Conservation (phyloP, 2,329 filamentous ascomycete genomes). For the Tolypocladium endophyticum region DNA sequence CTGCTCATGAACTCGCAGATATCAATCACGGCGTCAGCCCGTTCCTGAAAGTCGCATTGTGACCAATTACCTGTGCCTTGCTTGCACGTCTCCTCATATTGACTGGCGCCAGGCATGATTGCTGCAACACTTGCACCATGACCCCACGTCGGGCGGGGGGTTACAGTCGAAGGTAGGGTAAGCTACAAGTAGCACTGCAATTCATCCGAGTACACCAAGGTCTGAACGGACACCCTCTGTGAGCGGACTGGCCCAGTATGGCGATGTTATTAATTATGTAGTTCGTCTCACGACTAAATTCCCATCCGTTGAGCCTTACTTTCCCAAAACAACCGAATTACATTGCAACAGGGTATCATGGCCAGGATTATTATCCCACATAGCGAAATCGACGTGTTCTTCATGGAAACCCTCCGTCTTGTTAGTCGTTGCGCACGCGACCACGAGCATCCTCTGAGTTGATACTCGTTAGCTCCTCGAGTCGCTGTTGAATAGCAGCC, state of each 20-base stretch:
- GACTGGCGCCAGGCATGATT: neutral
- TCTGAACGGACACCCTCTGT: too few species aligned
- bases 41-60: neutral
- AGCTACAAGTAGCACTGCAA: neutral
- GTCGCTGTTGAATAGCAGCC: conserved; percentile 21
- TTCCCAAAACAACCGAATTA: neutral
- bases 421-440: neutral
- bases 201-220: too few species aligned
- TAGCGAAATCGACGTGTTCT: neutral
- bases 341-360: neutral
- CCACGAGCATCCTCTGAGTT: neutral
- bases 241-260: neutral
- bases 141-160: neutral
- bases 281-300: neutral
- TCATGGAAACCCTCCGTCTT: too few species aligned
- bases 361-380: neutral
- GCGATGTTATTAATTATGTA: neutral
- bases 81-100: too few species aligned
- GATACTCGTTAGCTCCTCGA: conserved; percentile 20
- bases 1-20: neutral
- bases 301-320: neutral
- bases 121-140: neutral
- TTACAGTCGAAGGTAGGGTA: neutral
- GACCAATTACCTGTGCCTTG: neutral
- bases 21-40: neutral